Base-by-base conservation (phyloP, 148 eudicot species). In the Rheum nobile region DNA sequence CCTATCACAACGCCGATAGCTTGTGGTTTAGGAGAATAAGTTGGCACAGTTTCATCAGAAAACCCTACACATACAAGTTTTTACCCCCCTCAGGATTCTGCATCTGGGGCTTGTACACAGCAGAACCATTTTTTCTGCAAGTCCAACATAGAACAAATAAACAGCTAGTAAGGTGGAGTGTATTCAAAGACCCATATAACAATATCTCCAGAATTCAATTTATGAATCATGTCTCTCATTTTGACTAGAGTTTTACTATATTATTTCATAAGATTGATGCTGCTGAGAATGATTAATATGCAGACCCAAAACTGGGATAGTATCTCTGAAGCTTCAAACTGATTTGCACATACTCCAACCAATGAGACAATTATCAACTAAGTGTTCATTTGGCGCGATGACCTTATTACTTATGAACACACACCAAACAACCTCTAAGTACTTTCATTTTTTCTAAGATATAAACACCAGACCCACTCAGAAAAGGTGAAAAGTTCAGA, bases 51-150 rank as follows among this genome's bases (percentile, higher is more conserved):
- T 67, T 71, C 61, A 75, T 68, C 67, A 73, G 71, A 50, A 72
- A 72, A 44, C 80, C 76, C 79, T 69, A 74, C 34, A 67, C 78
- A 71, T 77, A 71, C 75, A 73, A 63, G 43, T 10, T 34, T 32
- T 21, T 8, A 43, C 46, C 24, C 75, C 61, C 48, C 69, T 90
- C 86, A 88, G 81, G 89, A 83, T 74, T 88, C 87, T 57, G 86
- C 89, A 52, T 79, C 74, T 29, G 91, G 93, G 72, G 83, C 82
- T 84, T 86, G 86, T 79, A 84, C 75, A 76, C 96, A 90, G 86
- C 96, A 90, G 75, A 86, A 77, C 92, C 92, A 90, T 75, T 85
- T 88, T 77, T 88, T 90, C 96, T 90, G 92, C 91, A 87, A 73
- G 57, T 31, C 73, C 65, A 50, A 28, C 12, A 29, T 14, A n/a